Evolutionary conservation across 176 grass and related monocot genomes (phyloP).

Genomic region (Dendrocalamus sinicus): DNA sequence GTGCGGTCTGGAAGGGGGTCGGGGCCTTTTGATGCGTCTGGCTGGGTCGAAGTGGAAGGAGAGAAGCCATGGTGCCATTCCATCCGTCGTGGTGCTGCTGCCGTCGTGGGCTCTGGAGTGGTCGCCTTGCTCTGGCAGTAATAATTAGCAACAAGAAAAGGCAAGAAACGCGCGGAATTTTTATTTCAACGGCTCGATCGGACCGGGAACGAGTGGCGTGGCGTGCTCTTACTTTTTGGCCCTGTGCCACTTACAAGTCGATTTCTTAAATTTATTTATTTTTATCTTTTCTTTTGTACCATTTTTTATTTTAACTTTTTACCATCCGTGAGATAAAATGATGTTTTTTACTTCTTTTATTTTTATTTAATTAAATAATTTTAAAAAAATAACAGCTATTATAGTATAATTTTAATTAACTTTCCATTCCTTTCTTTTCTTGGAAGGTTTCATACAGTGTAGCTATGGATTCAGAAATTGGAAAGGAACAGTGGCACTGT

Average conservation of each 20-base stretch:
- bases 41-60: constrained; percentile 30
- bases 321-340: no score
- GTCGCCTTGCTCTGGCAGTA: constrained; percentile 21
- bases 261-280: no score
- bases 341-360: no score
- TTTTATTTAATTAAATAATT: no score
- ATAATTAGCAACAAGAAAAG: background rate
- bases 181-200: constrained; percentile 6
- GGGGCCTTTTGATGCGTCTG: constrained; percentile 44
- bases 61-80: constrained; percentile 48
- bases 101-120: constrained; percentile 34
- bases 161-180: background rate
- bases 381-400: no score
- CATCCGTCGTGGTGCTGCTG: constrained; percentile 28
- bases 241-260: no score
- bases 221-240: no score
- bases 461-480: background rate
- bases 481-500: constrained; percentile 3
- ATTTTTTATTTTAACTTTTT: no score
- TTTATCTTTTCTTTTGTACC: background rate
- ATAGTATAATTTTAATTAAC: no score
- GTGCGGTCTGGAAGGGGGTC: constrained; percentile 26
- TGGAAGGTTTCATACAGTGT: background rate
- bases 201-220: background rate
- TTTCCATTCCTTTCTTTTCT: no score